Evolutionary conservation across 208 protist species (phyloP).

Genomic region (Crithidia fasciculata): DNA sequence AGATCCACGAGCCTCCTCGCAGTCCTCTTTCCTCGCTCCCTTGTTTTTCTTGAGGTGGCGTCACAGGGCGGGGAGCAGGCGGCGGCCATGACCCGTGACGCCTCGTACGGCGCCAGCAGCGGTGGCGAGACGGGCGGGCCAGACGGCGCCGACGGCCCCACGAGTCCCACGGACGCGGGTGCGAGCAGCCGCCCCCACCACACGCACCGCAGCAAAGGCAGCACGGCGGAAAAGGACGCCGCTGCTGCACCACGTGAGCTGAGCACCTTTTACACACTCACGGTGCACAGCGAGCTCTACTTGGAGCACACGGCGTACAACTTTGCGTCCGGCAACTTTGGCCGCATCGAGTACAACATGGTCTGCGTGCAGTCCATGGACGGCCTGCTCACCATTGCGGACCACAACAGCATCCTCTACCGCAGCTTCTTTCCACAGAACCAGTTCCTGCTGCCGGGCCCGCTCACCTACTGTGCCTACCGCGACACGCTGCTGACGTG

Average conservation of each 20-base stretch:
- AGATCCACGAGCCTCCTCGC: slow-evolving; percentile 64
- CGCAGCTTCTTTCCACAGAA: slow-evolving; percentile 68
- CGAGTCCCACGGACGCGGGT: slow-evolving; percentile 9
- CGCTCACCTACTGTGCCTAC: slow-evolving; percentile 59
- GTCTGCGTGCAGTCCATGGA: slow-evolving; percentile 94
- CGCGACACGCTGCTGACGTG: slow-evolving; percentile 76
- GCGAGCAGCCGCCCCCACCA: neutral
- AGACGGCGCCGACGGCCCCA: neutral
- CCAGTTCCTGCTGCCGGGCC: slow-evolving; percentile 84
- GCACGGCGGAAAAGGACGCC: neutral
- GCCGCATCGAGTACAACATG: slow-evolving; percentile 68
- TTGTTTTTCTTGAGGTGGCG: slow-evolving; percentile 59
- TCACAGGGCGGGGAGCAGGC: slow-evolving; percentile 11
- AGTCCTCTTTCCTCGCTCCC: slow-evolving; percentile 78
- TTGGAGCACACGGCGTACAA: slow-evolving; percentile 82
- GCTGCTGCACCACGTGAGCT: slow-evolving; percentile 9
- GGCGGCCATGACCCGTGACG: neutral
- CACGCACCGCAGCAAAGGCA: neutral
- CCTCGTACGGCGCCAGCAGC: slow-evolving; percentile 1
- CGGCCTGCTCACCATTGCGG: slow-evolving; percentile 83
- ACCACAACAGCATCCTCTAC: slow-evolving; percentile 85
- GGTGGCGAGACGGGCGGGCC: neutral
- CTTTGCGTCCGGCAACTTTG: slow-evolving; percentile 83
- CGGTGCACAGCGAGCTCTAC: slow-evolving; percentile 52
- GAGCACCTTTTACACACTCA: slow-evolving; percentile 49